Base-by-base conservation (phyloP, 75 land plant species). In the Larix kaempferi region DNA sequence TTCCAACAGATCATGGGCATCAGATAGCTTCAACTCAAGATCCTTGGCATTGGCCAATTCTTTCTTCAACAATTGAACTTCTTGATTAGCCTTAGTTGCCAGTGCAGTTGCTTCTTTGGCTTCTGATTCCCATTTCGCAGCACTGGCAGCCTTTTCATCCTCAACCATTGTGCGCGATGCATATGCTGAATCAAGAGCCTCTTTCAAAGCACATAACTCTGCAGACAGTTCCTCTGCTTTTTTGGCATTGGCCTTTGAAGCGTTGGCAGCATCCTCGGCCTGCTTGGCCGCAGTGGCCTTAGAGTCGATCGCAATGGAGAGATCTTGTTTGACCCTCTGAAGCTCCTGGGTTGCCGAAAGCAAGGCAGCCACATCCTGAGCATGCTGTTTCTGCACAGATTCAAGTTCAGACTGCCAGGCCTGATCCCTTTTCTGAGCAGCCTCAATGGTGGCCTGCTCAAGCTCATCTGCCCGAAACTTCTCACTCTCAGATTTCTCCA, bases 391-490 rank as follows among this genome's bases (percentile, higher is more conserved):
- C 55, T 79, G 69, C n/a, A 84, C 83, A 59, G n/a, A 60, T 57
- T 88, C 88, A 17, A 91, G 59, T 59, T 88, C 84, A 35, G 80
- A 83, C 80, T 82, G 61, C 93, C 86, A 86, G 39, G 80, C 88
- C n/a, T 84, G 84, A 58, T 91, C 88, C 57, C 74, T 91, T 75
- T 84, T 86, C 61, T 88, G 85, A 15, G 85, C 74, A 0, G 74
- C 80, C 65, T 91, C 91, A 39, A 88, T 88, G 19, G 87, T 84
- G 23, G 83, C 85, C 65, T 91, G 93, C 59, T 91, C 93, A 59
- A 88, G 26, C 72, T 91, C 93, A 76, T 80, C 77, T 0, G 91
- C 86, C 5, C 93, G 81, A 66, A 91, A 88, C 80, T 88, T 91
- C 78, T 91, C 90, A 71, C 86, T 88, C 85, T 91, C 93, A 16